phyloP scores from a whole-genome alignment of 2,329 filamentous ascomycete genomes.

The Aphanoascus verrucosus region DNA sequence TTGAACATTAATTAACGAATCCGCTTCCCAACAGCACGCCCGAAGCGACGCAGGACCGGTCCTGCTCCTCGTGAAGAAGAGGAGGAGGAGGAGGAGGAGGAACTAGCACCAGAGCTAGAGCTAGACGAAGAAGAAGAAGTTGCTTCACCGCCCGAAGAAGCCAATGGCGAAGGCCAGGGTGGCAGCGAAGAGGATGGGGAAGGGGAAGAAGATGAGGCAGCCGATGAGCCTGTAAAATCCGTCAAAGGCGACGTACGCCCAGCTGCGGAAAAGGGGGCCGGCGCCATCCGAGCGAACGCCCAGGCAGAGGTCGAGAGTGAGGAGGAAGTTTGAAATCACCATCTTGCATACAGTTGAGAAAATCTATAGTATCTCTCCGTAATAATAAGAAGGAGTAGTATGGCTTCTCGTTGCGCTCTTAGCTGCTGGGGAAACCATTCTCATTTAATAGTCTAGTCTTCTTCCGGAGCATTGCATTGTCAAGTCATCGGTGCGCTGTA shows the following conservation, averaged over 20 bases:
- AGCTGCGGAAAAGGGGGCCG: slow-evolving; percentile 17
- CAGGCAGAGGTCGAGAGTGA: slow-evolving; percentile 29
- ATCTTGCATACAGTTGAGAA: not conserved
- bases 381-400: slow-evolving; percentile 6
- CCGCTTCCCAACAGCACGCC: slow-evolving; percentile 1
- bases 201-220: slow-evolving; percentile 23
- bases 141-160: slow-evolving; percentile 13
- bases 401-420: not conserved
- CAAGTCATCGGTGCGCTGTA: too few relatives aligned
- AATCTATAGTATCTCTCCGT: slow-evolving; percentile 1
- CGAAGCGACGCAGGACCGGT: slow-evolving; percentile 22
- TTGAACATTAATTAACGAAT: not conserved
- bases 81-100: slow-evolving; percentile 19
- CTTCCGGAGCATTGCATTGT: too few relatives aligned
- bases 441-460: too few relatives aligned
- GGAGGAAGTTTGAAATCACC: slow-evolving; percentile 20
- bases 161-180: slow-evolving; percentile 17
- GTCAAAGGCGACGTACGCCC: not conserved
- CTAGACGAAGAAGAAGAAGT: slow-evolving; percentile 18
- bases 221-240: slow-evolving; percentile 18
- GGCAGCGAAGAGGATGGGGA: slow-evolving; percentile 22
- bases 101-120: slow-evolving; percentile 20
- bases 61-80: slow-evolving; percentile 19
- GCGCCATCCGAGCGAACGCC: slow-evolving; percentile 26
- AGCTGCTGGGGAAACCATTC: too few relatives aligned